phyloP scores from a whole-genome alignment of 2,329 filamentous ascomycete species.

The Metarhizium humberi region DNA sequence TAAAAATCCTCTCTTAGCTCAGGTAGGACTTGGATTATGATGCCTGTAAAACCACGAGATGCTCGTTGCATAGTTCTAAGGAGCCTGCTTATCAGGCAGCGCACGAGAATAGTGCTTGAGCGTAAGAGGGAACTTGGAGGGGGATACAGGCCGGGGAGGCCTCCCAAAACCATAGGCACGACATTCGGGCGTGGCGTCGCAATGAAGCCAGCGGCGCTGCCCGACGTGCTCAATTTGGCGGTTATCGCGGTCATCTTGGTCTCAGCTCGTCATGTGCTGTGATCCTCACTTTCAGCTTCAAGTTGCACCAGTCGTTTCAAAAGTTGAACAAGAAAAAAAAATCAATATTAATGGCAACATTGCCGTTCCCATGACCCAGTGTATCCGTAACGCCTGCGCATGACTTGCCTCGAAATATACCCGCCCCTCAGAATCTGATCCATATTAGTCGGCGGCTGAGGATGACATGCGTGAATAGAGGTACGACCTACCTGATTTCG shows the following conservation, averaged over 20 bases:
- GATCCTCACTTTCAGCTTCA: not conserved
- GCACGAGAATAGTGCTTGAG: not conserved
- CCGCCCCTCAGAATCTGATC: slow-evolving; percentile 22
- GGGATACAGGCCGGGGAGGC: not conserved
- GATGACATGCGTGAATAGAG: not conserved
- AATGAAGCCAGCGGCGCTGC: not conserved
- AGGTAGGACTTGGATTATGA: not conserved
- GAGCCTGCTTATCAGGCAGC: not conserved
- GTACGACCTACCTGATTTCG: slow-evolving; percentile 65
- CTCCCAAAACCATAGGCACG: not conserved
- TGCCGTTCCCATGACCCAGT: not conserved
- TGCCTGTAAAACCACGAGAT: not conserved
- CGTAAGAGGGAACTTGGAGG: not conserved
- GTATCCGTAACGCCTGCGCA: slow-evolving; percentile 3
- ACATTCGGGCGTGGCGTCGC: not conserved
- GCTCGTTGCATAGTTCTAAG: not conserved
- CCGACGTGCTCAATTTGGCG: not conserved
- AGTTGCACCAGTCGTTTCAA: not conserved
- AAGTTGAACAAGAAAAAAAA: not conserved
- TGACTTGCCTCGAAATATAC: slow-evolving; percentile 4
- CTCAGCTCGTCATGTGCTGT: not conserved
- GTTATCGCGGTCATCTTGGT: not conserved
- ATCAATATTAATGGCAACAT: not conserved
- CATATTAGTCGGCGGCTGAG: slow-evolving; percentile 7
- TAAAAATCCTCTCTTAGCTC: not conserved